Evolutionary conservation across 2,329 filamentous ascomycete species (phyloP), one percentile per base, ranked within the genome.

Genomic region (Furcasterigmium sp.): DNA sequence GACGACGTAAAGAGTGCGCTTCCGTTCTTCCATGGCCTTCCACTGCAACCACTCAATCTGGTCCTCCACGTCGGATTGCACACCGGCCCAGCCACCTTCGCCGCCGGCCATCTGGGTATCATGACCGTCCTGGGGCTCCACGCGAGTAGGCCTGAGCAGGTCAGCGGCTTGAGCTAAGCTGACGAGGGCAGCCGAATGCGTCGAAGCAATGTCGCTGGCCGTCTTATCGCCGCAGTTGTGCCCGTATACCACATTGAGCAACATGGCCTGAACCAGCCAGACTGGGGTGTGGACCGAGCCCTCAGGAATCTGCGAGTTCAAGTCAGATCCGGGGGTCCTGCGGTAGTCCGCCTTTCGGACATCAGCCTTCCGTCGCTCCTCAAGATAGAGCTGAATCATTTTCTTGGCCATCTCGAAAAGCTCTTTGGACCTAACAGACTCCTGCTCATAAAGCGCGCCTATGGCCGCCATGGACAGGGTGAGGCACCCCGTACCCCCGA

Each of bases 191-290:
- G 90, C 87, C 59, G 88, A 94, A 60, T 97, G 91, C 2, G 87
- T 95, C 50, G 85, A 91, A 1, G 91, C 91, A 56, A 95, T 94
- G 59, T 96, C 90, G 47, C 87, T 89, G 18, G 89, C 86, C 42
- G 82, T 84, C 67, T 94, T 91, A 61, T 97, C 91, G 29, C 87
- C 89, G 60, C 90, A 95, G 53, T 95, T 94, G 62, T 96, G 88
- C 13, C 91, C 91, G 59, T 95, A 97, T 14, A 96, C 87, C 29
- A 97, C 87, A 59, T 95, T 97, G 40, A 98, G 75, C 8, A 97
- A 72, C 91, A 97, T 97, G 1, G 91, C 89, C 64, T 97, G 93
- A 14, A 97, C 90, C 20, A 98, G 75, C 91, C 91, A 97, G 32
- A 96, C 75, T 1, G 91, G 91, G 3, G 91, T 91, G 52, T 88